Percentiles rank a stretch among this genome's conserved stretches.
These are phyloP conservation scores for Penicillium diatomitis DNA, from an alignment of 495 filamentous ascomycete species.

Conservation along the genomic window DNA sequence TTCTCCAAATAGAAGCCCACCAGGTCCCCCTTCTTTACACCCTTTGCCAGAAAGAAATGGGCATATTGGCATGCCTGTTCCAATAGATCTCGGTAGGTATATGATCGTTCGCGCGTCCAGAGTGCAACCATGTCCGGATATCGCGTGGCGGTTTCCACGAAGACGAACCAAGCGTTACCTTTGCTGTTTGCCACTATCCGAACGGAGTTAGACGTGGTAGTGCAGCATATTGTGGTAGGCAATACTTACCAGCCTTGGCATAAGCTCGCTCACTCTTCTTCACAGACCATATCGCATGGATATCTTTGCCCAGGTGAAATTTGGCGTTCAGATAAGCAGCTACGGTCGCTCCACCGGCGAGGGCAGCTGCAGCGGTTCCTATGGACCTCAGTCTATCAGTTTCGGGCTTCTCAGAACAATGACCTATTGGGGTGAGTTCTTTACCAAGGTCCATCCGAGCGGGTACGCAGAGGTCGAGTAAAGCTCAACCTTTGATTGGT, in stretches of 20 bases:
- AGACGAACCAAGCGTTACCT: slow-evolving; percentile 54
- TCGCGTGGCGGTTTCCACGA: slow-evolving; percentile 44
- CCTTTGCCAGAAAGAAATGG: slow-evolving; percentile 51
- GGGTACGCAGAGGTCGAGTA: no score
- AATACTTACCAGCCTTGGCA: slow-evolving; percentile 20
- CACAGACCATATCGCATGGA: slow-evolving; percentile 24
- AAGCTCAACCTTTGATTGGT: no score
- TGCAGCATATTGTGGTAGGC: no score
- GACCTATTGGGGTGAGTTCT: no score
- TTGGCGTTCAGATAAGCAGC: slow-evolving; percentile 63
- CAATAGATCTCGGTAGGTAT: slow-evolving; percentile 53
- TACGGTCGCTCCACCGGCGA: slow-evolving; percentile 37
- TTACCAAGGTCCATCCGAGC: slow-evolving; percentile 5
- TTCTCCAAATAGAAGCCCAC: slow-evolving; percentile 65
- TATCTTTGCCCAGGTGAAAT: slow-evolving; percentile 54
- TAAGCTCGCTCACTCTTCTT: slow-evolving; percentile 29
- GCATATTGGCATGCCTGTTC: slow-evolving; percentile 52
- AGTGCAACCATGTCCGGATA: slow-evolving; percentile 46
- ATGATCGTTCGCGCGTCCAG: slow-evolving; percentile 57
- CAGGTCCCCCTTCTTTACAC: slow-evolving; percentile 55
- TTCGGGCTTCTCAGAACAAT: no score
- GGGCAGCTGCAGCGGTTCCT: slow-evolving; percentile 17
- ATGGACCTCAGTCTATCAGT: no score
- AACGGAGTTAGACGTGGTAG: no score
- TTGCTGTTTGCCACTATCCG: slow-evolving; percentile 37